Evolutionary conservation across 225 moss, liverwort and hornwort genomes (phyloP), one percentile per base, ranked within the genome.

Genomic region (Neckera pumila): DNA sequence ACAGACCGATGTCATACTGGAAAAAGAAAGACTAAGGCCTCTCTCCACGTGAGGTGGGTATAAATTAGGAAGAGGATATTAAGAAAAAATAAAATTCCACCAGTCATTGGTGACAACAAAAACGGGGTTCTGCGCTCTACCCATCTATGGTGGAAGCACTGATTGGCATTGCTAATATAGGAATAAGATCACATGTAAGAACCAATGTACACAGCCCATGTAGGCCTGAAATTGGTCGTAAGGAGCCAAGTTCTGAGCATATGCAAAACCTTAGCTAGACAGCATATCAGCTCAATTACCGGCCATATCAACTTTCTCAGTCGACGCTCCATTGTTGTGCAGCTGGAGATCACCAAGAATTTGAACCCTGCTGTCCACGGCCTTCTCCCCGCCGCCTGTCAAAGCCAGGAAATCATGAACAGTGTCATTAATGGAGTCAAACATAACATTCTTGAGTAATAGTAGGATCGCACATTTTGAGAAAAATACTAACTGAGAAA

Each of bases 271-370:
- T 47, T 42, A 66, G 86, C 31, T 3, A 84, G 64, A 51, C 53
- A 67, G 54, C 53, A 30, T 27, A 76, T 77, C 30, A 78, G 28
- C 62, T 86, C 85, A 89, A 49, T 93, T 95, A 94, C 95, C 95
- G 34, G 65, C 65, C 72, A 93, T 94, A 72, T 95, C 93, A 38
- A 92, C 87, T 77, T 92, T 92, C 91, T 93, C 89, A 70, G 79
- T 80, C 7, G 91, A 61, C 58, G 92, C 86, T 86, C 92, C 94
- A 64, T 90, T 92, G 36, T 65, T 90, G 61, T 80, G 65, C 62
- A 78, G 69, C 62, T 74, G 74, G 63, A 54, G 62, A 43, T 79
- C 56, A 79, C 71, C 59, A 56, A 85, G 82, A 87, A 84, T 49
- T 65, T 79, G 51, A 88, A 89, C 38, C 76, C 88, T 84, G 43